Evolutionary conservation across 176 grass and related monocot genomes (phyloP).

Genomic region (Tillandsia leiboldiana): DNA sequence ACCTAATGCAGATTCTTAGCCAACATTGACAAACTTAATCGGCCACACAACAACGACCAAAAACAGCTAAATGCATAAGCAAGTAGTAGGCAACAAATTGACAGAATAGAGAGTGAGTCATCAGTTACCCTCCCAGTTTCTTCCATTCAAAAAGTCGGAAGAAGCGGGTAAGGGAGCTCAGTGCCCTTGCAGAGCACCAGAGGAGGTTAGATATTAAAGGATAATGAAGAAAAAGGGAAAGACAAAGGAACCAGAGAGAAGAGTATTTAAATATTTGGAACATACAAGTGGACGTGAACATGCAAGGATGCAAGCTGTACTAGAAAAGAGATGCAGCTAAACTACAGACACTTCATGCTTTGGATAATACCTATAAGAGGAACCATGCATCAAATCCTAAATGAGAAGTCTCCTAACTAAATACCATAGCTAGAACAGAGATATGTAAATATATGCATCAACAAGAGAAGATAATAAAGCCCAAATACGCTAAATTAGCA

Average conservation of each 20-base stretch:
- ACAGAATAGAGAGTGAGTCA: background rate
- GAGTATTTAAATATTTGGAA: background rate
- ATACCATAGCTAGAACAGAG: background rate
- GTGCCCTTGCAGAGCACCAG: slow-evolving; percentile 29
- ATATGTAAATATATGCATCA: background rate
- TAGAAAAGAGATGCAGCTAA: slow-evolving; percentile 24
- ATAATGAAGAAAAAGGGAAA: slow-evolving; percentile 19
- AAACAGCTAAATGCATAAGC: background rate
- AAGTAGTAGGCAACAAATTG: background rate
- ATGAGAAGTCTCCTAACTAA: background rate
- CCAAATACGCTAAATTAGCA: background rate
- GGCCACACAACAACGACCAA: background rate
- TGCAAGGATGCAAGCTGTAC: slow-evolving; percentile 1
- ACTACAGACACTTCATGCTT: slow-evolving; percentile 24
- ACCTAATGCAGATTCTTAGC: background rate
- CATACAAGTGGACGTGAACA: slow-evolving; percentile 9
- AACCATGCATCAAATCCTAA: slow-evolving; percentile 1
- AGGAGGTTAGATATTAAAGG: slow-evolving; percentile 20
- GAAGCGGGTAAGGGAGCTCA: slow-evolving; percentile 32
- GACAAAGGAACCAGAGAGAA: background rate
- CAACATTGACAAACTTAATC: background rate
- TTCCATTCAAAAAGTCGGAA: slow-evolving; percentile 79
- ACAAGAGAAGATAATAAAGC: no score
- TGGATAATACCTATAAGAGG: background rate
- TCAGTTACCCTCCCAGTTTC: slow-evolving; percentile 26